Evolutionary conservation across 2,329 filamentous ascomycete species (phyloP), one percentile per base, ranked within the genome.

Genomic region (Diaporthe destruens): DNA sequence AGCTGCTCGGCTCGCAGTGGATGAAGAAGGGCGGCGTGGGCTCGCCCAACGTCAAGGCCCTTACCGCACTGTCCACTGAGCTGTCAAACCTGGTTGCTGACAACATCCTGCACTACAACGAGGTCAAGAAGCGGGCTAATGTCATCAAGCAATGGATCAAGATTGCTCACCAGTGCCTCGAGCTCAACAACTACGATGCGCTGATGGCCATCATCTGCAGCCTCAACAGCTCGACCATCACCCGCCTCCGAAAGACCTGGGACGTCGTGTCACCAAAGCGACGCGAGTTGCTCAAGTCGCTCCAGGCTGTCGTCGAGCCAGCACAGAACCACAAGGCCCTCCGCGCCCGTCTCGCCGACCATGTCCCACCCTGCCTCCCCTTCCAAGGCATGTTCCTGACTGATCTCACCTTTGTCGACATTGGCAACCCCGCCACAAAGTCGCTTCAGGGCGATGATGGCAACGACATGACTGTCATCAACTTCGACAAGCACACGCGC

Each of bases 101-200:
- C 80, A 97, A 94, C 0, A 97, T 99, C 77, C 88, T 99, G 18
- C 91, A 94, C 71, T 89, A 94, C 72, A 89, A 93, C n/a, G 96
- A 98, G 80, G 91, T 93, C 34, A 98, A 98, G 88, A 97, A 96
- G 85, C 91, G 96, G 34, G 96, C 96, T 0, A 85, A 89, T 1
- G 90, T 95, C 68, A 96, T 99, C 84, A 98, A 99, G 85, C 95
- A 98, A 77, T 99, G 96, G 96, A 94, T 98, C 80, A 99, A 98
- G 86, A 91, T 98, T 77, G 94, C 94, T 0, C 89, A 93, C 77
- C 94, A 93, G 78, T 97, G 94, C 76, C 86, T 97, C 6, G 94
- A 96, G 78, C 88, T 98, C 34, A 93, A 96, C 84, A 99, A 99
- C 84, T 99, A 98, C 78, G 96, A 99, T 79, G 94, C 94, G 0